phyloP scores from a whole-genome alignment of 1,284 basidiomycete genomes.

The Chalciporus sp. region DNA sequence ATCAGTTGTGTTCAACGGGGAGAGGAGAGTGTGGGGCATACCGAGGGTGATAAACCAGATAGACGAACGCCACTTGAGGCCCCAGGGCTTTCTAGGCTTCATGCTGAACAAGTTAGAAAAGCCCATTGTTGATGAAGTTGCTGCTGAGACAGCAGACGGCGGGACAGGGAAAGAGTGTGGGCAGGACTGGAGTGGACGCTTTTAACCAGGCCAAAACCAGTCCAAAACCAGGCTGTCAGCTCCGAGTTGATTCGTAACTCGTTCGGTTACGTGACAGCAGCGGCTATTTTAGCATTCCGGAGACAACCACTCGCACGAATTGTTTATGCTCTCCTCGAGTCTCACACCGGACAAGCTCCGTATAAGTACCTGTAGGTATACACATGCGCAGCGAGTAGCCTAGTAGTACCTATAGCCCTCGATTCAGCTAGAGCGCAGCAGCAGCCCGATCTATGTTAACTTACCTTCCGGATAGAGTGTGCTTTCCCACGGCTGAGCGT shows the following conservation, averaged over 20 bases:
- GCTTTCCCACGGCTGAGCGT: too few species aligned
- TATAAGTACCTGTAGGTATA: too few species aligned
- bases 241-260: neutral
- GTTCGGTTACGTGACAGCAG: neutral
- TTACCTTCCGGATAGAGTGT: too few species aligned
- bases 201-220: neutral
- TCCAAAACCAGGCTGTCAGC: neutral
- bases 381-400: too few species aligned
- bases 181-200: neutral
- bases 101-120: neutral
- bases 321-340: too few species aligned
- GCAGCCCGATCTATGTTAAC: too few species aligned
- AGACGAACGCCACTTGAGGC: constrained; percentile 56
- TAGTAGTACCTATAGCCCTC: too few species aligned
- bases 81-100: constrained; percentile 29
- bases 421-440: too few species aligned
- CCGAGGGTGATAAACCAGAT: constrained; percentile 52
- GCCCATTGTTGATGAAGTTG: constrained; percentile 18
- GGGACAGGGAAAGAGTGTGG: neutral
- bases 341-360: too few species aligned
- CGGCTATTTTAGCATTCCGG: too few species aligned
- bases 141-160: neutral
- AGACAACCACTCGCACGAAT: too few species aligned
- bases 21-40: constrained; percentile 19
- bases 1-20: constrained; percentile 4